A percentile compares a stretch with the other conserved stretches of the same genome.
phyloP scores from a whole-genome alignment of 306 rosid species.

The Cicer arietinum region DNA sequence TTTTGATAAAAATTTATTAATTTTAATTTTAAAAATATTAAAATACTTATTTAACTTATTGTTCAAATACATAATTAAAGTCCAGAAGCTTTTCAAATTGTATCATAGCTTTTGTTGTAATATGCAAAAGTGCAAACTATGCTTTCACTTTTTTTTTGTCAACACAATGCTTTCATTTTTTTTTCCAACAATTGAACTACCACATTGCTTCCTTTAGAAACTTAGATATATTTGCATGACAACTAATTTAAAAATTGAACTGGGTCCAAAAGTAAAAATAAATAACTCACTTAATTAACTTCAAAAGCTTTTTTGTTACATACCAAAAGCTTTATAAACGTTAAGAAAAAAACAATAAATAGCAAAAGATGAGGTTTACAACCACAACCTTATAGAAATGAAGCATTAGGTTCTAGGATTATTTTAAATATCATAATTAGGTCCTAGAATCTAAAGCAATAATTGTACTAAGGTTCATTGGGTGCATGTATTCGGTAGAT shows the following conservation, averaged over 20 bases:
- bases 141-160: too few species aligned
- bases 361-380: neutral
- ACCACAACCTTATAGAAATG: neutral
- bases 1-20: too few species aligned
- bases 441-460: constrained; percentile 50
- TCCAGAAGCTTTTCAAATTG: too few species aligned
- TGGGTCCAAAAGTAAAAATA: neutral
- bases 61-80: too few species aligned
- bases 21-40: too few species aligned
- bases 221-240: neutral
- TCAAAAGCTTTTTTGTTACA: too few species aligned
- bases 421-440: constrained; percentile 29
- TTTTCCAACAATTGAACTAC: too few species aligned
- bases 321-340: neutral
- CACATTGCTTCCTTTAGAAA: too few species aligned
- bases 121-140: too few species aligned
- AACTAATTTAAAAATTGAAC: neutral
- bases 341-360: constrained; percentile 3
- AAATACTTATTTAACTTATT: too few species aligned
- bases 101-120: too few species aligned
- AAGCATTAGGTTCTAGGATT: constrained; percentile 15
- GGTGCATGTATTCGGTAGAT: constrained; percentile 50
- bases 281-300: neutral
- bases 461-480: constrained; percentile 57
- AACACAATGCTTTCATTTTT: too few species aligned